phyloP scores from a whole-genome alignment of 495 filamentous ascomycete genomes.

The Diplogelasinospora grovesii region DNA sequence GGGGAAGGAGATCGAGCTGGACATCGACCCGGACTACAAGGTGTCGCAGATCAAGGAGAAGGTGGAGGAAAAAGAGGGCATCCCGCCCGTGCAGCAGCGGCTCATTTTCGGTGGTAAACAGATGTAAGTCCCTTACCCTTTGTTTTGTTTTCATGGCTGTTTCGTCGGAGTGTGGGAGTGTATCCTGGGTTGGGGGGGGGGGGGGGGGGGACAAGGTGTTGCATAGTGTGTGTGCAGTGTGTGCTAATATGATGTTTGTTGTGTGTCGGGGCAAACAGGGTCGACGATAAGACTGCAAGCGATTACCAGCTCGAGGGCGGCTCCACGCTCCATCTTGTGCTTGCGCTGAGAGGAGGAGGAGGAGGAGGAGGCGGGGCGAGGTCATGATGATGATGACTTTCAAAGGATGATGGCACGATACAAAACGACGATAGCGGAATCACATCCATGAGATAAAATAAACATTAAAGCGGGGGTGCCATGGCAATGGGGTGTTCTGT shows the following conservation, averaged over 20 bases:
- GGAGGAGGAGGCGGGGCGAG: neutral
- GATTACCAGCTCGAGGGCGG: conserved; percentile 91
- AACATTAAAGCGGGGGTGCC: too few species aligned
- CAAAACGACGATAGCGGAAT: too few species aligned
- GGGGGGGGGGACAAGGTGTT: too few species aligned
- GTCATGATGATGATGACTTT: neutral
- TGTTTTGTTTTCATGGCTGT: too few species aligned
- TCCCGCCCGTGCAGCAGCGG: conserved; percentile 94
- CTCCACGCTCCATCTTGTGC: conserved; percentile 87
- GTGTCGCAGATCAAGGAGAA: conserved; percentile 95
- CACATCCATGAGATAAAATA: too few species aligned
- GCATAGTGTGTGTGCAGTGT: neutral
- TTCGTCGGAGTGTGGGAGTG: too few species aligned
- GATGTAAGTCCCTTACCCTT: conserved; percentile 80
- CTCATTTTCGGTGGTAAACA: conserved; percentile 96
- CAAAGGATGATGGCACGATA: too few species aligned
- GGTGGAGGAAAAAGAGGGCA: conserved; percentile 97
- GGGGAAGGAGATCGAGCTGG: conserved; percentile 96
- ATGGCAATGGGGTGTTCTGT: too few species aligned
- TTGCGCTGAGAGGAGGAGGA: conserved; percentile 78
- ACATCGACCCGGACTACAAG: conserved; percentile 88
- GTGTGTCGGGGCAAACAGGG: conserved; percentile 53
- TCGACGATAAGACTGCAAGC: conserved; percentile 78
- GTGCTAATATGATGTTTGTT: neutral
- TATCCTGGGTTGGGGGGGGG: too few species aligned